These are phyloP conservation scores for Eucalyptus marginata DNA, from an alignment of 345 rosid genomes.

Conservation along the genomic window DNA sequence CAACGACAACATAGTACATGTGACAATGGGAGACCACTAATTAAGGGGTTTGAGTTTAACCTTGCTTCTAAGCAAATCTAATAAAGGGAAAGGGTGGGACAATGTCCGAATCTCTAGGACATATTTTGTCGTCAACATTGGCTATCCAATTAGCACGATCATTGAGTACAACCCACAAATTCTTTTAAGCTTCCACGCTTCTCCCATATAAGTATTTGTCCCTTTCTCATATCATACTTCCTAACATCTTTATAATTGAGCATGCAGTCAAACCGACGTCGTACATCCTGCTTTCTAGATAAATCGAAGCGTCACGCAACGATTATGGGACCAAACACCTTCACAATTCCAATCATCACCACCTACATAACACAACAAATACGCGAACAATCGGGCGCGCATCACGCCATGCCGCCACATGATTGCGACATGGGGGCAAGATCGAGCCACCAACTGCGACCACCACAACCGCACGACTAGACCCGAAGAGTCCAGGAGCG, in stretches of 20 bases:
- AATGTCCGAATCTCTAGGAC: background rate
- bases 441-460: background rate
- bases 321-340: background rate
- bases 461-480: background rate
- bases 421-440: background rate
- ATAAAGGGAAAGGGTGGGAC: background rate
- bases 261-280: background rate
- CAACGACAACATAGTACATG: background rate
- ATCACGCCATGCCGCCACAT: background rate
- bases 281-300: background rate
- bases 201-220: background rate
- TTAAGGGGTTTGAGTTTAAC: background rate
- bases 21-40: background rate
- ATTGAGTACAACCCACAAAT: background rate
- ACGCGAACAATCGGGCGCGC: background rate
- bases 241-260: background rate
- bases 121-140: background rate
- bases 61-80: no score
- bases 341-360: background rate
- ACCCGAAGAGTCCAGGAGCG: background rate
- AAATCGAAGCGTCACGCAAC: background rate
- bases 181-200: background rate
- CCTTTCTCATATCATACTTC: background rate
- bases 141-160: background rate
- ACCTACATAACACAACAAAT: background rate